Evolutionary conservation across 176 grass and related monocot genomes (phyloP), one percentile per base, ranked within the genome.

Genomic region (Triticum urartu): DNA sequence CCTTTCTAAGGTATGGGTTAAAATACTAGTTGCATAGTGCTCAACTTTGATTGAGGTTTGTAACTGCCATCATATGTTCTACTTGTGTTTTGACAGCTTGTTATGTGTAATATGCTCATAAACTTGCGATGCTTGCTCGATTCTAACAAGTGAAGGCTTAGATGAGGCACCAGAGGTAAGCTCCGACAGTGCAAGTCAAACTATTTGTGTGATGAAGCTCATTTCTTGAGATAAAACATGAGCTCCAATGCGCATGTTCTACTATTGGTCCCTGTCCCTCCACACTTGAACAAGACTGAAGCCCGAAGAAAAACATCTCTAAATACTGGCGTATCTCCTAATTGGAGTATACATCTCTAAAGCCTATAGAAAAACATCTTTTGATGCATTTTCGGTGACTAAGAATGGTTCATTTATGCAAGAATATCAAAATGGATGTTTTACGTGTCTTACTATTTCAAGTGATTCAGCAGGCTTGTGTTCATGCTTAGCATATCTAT

Each of bases 191-290:
- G 61, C 73, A 42, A 14, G 12, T 48, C 45, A 13, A 48, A 48
- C 45, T 13, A 0, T 48, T 48, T 13, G 45, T 40, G 45, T 48
- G 45, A 5, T 48, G 12, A 48, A 14, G 45, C 45, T 14, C n/a
- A 58, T 79, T 97, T 85, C 80, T 88, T 14, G 75, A 76, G 14
- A 48, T 97, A 9, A 94, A 92, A 85, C 36, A 87, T 22, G 91
- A 91, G 25, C 62, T 94, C 9, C 91, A 61, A 68, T 66, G 8
- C 28, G 85, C 79, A 97, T 97, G 95, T 97, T 97, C 81, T 92
- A 86, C 78, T 92, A 86, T 67, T 89, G 75, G 66, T 79, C 42
- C 42, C 5, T 66, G 4, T 48, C 13, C 13, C 4, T 14, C 38
- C n/a, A 28, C 13, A 48, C 40, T 52, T 68, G 77, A 62, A 77